These are phyloP conservation scores for Phtheirospermum japonicum DNA, from an alignment of 257 asterid species.

Conservation along the genomic window DNA sequence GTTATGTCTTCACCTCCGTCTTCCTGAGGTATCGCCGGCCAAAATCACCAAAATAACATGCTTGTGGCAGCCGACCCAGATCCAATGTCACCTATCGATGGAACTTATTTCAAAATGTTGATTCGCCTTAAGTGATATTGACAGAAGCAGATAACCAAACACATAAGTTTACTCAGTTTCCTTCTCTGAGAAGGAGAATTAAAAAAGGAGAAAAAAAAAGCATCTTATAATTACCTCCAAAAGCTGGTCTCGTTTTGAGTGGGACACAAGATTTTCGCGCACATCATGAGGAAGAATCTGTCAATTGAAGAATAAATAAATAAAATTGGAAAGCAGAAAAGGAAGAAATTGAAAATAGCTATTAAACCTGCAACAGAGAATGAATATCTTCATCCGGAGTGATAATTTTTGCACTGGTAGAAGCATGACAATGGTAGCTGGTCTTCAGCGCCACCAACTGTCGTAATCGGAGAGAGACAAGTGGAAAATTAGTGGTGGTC, in stretches of 20 bases:
- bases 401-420: constrained; percentile 2
- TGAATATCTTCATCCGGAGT: constrained; percentile 33
- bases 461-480: constrained; percentile 1
- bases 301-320: neutral
- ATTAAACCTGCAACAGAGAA: constrained; percentile 46
- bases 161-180: neutral
- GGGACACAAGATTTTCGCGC: constrained; percentile 41
- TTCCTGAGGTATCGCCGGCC: constrained; percentile 48
- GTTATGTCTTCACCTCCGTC: constrained; percentile 44
- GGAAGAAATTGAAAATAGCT: neutral
- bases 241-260: constrained; percentile 45
- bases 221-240: constrained; percentile 45
- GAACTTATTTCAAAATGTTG: neutral
- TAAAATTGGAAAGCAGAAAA: constrained; percentile 7
- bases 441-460: constrained; percentile 1
- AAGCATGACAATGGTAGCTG: constrained; percentile 7
- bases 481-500: neutral
- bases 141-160: no score
- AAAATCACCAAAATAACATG: constrained; percentile 52
- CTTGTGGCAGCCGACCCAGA: constrained; percentile 74
- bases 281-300: constrained; percentile 77
- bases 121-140: no score
- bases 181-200: no score
- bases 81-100: constrained; percentile 60
- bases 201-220: neutral